Evolutionary conservation across 371 early-diverging fungal species (phyloP), one percentile per base, ranked within the genome.

Genomic region (Mortierella sp.): DNA sequence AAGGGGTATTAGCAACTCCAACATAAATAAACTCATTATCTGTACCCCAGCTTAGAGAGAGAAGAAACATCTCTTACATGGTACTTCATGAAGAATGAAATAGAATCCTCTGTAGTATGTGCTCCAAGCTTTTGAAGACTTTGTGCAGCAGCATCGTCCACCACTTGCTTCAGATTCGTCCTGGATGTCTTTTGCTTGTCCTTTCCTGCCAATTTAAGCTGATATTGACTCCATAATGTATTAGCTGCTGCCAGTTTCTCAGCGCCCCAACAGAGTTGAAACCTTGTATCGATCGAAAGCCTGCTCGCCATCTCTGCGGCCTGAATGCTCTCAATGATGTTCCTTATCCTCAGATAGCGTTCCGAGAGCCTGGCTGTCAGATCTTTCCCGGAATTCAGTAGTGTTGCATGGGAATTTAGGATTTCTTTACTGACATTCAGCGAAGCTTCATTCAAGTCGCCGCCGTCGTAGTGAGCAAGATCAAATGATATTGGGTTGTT

Each of bases 401-500:
- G 64, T 8, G 45, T 34, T 8, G 74, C 63, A 31, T 70, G 70
- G 3, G 80, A 73, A 51, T 74, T 73, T 51, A 79, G 31, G 49
- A 79, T 74, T 23, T 74, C 70, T 32, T 40, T 55, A 51, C 70
- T 79, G 31, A 79, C 74, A 29, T 79, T 70, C 45, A 79, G 32
- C 35, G 80, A 65, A 0, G 80, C 80, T 22, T 47, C 45, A 56
- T 74, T 79, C 35, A 79, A 58, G 31, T 79, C 74, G 1, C 80
- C 80, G 12, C 67, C 64, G 28, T 70, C 74, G 47, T 74, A 79
- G 45, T 66, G 68, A 0, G 80, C 37, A 6, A 79, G 70, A 56
- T 79, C 80, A 40, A 79, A 79, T 5, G 74, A 74, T 1, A 79
- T 66, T 7, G 80, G 80, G 37, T 79, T 79, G 32, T 70, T 58